Base-by-base conservation (phyloP, 2,329 filamentous ascomycete genomes). In the Fusarium burgessii region DNA sequence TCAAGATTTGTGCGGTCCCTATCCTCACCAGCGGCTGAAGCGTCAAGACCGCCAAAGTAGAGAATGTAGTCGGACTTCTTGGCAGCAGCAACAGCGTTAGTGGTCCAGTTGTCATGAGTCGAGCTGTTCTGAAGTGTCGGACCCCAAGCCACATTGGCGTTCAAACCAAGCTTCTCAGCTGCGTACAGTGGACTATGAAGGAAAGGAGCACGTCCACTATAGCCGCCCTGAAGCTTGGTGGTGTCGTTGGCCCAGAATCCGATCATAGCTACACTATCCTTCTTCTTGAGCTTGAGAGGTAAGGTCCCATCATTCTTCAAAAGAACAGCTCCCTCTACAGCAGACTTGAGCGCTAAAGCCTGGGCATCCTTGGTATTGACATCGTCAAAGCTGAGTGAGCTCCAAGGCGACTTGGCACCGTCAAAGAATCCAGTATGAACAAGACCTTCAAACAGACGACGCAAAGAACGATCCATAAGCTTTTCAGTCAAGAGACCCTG, bases 381-480 rank as follows among this genome's bases (percentile, higher is more conserved):
- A 4, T 64, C 47, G 0, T 41, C 47, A 10, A 64, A 64, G 6
- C 40, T 38, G 0, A 64, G 59, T 0, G 62, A 63, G 5, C 38
- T 45, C 49, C 60, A 64, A 11, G 56, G 41, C 0, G 62, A 25
- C n/a, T 64, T 64, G 5, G 52, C n/a, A 1, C 59, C 59, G 3
- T 64, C 62, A 1, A 64, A 64, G 14, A 64, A 64, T 5, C 62
- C 62, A 13, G 62, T 64, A 2, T 64, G 62, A 0, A 64, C 62
- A 10, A 64, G 59, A 0, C 62, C 62, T 8, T 64, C 59, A 3
- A 64, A 64, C 0, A 64, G n/a, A 2, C 62, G 59, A 1, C 36
- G 32, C 0, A 64, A 18, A 1, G 62, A 18, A 2, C 49, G 62
- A 7, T 64, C 62, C 62, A 64, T 64, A 1, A 64, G 32, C 29